These are phyloP conservation scores for Papiliotrema nemorosa DNA, from an alignment of 1,284 basidiomycete genomes.

Conservation along the genomic window DNA sequence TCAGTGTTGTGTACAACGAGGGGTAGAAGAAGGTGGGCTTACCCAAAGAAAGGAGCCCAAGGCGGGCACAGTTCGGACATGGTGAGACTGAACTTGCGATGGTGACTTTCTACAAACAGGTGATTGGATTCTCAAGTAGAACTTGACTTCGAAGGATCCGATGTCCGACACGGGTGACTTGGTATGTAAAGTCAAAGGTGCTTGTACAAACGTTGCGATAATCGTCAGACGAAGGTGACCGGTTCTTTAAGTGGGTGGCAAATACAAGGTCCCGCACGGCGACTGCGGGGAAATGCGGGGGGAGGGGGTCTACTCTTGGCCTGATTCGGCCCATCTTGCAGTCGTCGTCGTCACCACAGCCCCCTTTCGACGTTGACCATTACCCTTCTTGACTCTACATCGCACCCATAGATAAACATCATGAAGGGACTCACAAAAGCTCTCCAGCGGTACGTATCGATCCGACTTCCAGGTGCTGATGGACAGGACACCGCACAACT, in stretches of 20 bases:
- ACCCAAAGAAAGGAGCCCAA: slow-evolving; percentile 51
- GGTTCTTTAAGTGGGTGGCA: background rate
- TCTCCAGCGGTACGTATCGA: slow-evolving; percentile 19
- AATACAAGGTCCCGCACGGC: background rate
- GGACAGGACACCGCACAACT: slow-evolving; percentile 72
- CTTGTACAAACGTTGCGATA: too few relatives aligned
- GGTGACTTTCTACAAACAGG: background rate
- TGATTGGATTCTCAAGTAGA: background rate
- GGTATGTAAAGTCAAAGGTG: too few relatives aligned
- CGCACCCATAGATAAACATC: background rate
- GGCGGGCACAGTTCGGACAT: slow-evolving; percentile 48
- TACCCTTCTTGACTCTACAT: background rate
- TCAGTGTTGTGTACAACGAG: background rate
- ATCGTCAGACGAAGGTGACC: background rate
- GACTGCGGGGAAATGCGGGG: too few relatives aligned
- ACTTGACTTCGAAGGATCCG: background rate
- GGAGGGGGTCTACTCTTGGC: slow-evolving; percentile 2
- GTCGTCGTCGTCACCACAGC: slow-evolving; percentile 2
- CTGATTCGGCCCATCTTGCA: background rate
- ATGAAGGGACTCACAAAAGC: slow-evolving; percentile 18
- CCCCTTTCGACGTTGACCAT: background rate
- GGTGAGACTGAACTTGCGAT: background rate
- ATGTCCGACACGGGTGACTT: too few relatives aligned
- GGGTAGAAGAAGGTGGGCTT: slow-evolving; percentile 8
- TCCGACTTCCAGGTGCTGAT: background rate